phyloP scores from a whole-genome alignment of 768 basidiomycete genomes.

The Tylopilus balloui region DNA sequence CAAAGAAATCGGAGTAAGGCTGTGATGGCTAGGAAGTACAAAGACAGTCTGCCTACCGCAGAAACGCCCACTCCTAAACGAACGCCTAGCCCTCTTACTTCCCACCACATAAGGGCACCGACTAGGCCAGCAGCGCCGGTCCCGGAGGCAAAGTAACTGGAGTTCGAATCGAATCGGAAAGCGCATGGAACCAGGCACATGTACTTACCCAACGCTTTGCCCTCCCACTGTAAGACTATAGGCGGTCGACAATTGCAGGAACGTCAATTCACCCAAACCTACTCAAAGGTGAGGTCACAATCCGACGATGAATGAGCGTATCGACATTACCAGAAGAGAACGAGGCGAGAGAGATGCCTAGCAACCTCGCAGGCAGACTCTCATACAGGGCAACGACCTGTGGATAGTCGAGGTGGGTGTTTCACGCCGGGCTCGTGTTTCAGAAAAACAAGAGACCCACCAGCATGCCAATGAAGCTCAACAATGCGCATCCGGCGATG shows the following conservation, averaged over 20 bases:
- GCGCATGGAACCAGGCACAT: background rate
- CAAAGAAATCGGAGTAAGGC: background rate
- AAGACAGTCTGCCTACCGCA: constrained; percentile 47
- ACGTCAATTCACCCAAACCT: constrained; percentile 94
- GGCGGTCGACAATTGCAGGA: constrained; percentile 86
- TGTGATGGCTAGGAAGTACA: background rate
- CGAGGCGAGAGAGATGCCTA: constrained; percentile 79
- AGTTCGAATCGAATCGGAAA: background rate
- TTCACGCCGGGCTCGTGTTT: background rate
- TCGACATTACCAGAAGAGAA: constrained; percentile 71
- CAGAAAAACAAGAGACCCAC: constrained; percentile 44
- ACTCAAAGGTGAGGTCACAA: constrained; percentile 6
- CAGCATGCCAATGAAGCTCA: constrained; percentile 83
- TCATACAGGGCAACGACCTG: constrained; percentile 79
- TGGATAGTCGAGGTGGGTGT: background rate
- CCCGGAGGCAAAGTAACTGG: constrained; percentile 86
- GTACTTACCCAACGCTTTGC: constrained; percentile 70
- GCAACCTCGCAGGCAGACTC: constrained; percentile 58
- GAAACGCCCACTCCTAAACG: constrained; percentile 78
- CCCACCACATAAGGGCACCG: constrained; percentile 95
- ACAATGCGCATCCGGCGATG: constrained; percentile 64
- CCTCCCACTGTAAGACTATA: constrained; percentile 71
- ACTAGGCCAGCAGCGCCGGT: constrained; percentile 93
- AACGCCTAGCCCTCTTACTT: constrained; percentile 81
- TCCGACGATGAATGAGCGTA: background rate